Base-by-base conservation (phyloP, 192 early-diverging fungal species). In the Entomortierella lignicola region DNA sequence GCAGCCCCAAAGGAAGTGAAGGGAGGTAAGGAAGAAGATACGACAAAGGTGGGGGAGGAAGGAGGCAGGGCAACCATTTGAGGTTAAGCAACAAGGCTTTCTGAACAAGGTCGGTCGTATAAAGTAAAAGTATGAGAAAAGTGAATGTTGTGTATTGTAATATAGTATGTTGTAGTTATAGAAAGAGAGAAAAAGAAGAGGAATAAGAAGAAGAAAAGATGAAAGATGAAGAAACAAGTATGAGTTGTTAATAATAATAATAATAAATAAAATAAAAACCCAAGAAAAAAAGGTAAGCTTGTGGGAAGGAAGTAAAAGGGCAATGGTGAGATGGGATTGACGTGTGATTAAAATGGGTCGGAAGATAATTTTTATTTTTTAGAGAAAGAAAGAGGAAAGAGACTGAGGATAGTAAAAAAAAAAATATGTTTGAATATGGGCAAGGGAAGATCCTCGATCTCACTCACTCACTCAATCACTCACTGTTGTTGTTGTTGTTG, bases 61-160 rank as follows among this genome's bases (percentile, higher is more conserved):
- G 60, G 18, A 23, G 73, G 72, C 29, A 75, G 53, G 64, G 72
- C 65, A 62, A 75, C 65, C 54, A 75, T 67, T 43, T 34, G 29
- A n/a, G 30, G 21, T 42, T 27, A 6, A 17, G 56, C 21, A 10
- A 31, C n/a, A n/a, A n/a, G n/a, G n/a, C n/a, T n/a, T n/a, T n/a
- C n/a, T n/a, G n/a, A n/a, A n/a, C n/a, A n/a, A n/a, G n/a, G n/a
- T n/a, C n/a, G n/a, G n/a, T n/a, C n/a, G n/a, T 20, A 34, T 8
- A 39, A 29, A 39, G 41, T 32, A 26, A 57, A 11, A 58, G 30
- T 10, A 39, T 27, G 26, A 20, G 25, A 25, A 55, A 1, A 30
- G 11, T 32, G 44, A 50, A 42, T 42, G 6, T 6, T 10, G 39
- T 6, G 39, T 42, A 13, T 10, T 6, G 13, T 18, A 42, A 42